Base-by-base conservation (phyloP, 2,329 filamentous ascomycete species). In the Claviceps capensis region DNA sequence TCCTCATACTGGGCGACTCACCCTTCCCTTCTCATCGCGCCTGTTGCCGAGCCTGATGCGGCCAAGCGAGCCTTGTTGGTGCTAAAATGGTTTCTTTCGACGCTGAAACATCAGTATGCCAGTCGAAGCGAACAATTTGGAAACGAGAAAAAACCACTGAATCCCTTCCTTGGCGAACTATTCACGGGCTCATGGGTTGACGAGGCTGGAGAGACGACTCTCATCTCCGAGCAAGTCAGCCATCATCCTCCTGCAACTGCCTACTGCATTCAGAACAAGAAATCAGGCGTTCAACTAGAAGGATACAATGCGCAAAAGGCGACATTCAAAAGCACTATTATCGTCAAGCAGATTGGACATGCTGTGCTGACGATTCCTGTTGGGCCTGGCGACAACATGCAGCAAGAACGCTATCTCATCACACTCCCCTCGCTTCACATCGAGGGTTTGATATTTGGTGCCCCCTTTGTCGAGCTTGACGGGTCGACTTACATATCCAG, bases 271-370 rank as follows among this genome's bases (percentile, higher is more conserved):
- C 84, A 81, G 69, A 97, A 98, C 69, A 73, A 85, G 56, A 81
- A 88, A 63, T 81, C 93, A 56, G 88, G 89, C 54, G 81, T 97
- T 48, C 75, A 76, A 63, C 71, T 85, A n/a, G 74, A 85, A 72
- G 91, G 91, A 50, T 96, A 95, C 72, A 96, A 97, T 63, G 91
- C 87, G 16, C 93, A 97, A 65, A 97, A 95, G 68, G 90, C 91
- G 4, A 94, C 88, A 16, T 96, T 98, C 69, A 87, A 86, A 56
- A 84, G 85, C 60, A 95, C 91, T 45, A 96, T 97, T 67, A 86
- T 91, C 62, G 85, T 98, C 64, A 95, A 94, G 76, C 88, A 95
- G 71, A 85, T 94, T 60, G 91, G 91, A 38, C 90, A 96, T 64
- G 90, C 90, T 42, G 73, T 94, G 37, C 77, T 91, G 57, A 86